These are phyloP conservation scores for Aquilaria yunnanensis DNA, from an alignment of 345 rosid genomes.

Conservation along the genomic window DNA sequence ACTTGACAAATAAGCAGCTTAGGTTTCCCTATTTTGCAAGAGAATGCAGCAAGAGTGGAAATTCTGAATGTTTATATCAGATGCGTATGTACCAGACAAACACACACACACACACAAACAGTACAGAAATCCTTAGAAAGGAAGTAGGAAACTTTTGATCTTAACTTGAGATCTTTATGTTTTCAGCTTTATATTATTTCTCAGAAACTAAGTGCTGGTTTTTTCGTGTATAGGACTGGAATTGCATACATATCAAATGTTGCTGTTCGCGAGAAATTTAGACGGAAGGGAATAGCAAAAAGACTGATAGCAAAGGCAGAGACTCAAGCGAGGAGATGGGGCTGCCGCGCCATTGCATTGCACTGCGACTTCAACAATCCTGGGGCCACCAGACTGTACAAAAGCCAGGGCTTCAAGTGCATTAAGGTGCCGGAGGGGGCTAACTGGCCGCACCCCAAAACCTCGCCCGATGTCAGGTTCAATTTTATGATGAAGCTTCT, in stretches of 20 bases:
- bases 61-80: too few species aligned
- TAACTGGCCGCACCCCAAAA: conserved; percentile 75
- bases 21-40: too few species aligned
- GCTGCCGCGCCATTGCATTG: conserved; percentile 73
- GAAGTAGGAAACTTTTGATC: too few species aligned
- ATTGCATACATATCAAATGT: conserved; percentile 90
- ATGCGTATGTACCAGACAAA: too few species aligned
- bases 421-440: conserved; percentile 79
- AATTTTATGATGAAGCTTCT: conserved; percentile 93
- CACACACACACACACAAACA: too few species aligned
- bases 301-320: conserved; percentile 75
- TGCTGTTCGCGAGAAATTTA: conserved; percentile 71
- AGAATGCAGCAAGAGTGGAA: too few species aligned
- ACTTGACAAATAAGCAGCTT: too few species aligned
- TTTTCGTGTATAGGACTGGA: conserved; percentile 50
- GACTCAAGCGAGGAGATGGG: conserved; percentile 82
- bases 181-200: too few species aligned
- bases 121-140: too few species aligned
- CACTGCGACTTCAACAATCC: conserved; percentile 77
- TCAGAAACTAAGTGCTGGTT: too few species aligned
- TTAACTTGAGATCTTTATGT: too few species aligned
- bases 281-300: conserved; percentile 83
- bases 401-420: conserved; percentile 62
- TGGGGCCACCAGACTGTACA: conserved; percentile 68
- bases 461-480: conserved; percentile 55